Evolutionary conservation across 352 stramenopile species (phyloP), one percentile per base, ranked within the genome.

Genomic region (Pythium aphanidermatum): DNA sequence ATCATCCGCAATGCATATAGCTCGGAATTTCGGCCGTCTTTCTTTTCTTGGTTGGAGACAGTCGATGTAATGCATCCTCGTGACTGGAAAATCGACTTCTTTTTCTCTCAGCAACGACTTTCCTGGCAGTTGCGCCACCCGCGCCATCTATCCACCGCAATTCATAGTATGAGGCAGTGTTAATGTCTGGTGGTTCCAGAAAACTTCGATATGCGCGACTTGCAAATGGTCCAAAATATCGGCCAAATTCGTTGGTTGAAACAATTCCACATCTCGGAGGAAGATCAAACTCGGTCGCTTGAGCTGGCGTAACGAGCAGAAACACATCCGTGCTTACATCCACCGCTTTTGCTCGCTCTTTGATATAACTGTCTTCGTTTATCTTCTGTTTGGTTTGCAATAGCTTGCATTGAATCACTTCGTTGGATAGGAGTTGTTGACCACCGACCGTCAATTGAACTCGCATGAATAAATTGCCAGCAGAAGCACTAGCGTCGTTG

Each of bases 111-210:
- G n/a, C n/a, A n/a, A n/a, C n/a, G n/a, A n/a, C n/a, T n/a, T n/a
- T n/a, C n/a, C n/a, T n/a, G 35, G 90, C 21, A 63, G 49, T 19
- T 58, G 49, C 27, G 55, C 21, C 34, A 50, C 48, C 23, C 28
- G 13, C 29, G 57, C 55, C 13, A 23, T 37, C 31, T 37, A 37
- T 37, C 31, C 4, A 13, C 16, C 31, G 5, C 20, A 5, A 21
- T 37, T 37, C 31, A 37, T 37, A 17, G 31, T 17, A 37, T 37
- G 31, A 37, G 20, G 31, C 31, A 37, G 12, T 37, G 31, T 37
- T 37, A 17, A 37, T 37, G 20, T 13, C 14, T 37, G 31, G 31
- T 37, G 31, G 31, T 11, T 37, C 31, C 5, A 37, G 31, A 37
- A 17, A 37, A 37, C 5, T 4, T 37, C 31, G 31, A 37, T 5